A percentile compares a stretch with the other conserved stretches of the same genome.
These are phyloP conservation scores for Phoenix dactylifera DNA, from an alignment of 176 grass and related monocot species.

Conservation along the genomic window DNA sequence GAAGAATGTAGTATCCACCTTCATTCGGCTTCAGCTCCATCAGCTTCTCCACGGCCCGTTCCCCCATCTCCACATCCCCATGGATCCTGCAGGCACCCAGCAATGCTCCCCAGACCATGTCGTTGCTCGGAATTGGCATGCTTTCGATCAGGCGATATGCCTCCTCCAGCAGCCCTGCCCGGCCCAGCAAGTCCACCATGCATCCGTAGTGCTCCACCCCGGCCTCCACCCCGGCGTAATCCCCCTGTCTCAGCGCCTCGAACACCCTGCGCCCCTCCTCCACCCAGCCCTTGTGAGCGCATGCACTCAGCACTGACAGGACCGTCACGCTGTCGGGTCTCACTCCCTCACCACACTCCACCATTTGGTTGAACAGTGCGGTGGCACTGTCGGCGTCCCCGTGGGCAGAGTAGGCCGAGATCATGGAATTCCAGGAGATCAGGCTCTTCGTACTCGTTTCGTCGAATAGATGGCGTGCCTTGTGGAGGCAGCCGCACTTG, in stretches of 20 bases:
- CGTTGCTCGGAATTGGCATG: conserved; percentile 37
- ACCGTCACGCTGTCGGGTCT: conserved; percentile 39
- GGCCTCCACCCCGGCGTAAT: conserved; percentile 25
- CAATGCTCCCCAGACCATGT: conserved; percentile 37
- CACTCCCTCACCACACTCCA: conserved; percentile 8
- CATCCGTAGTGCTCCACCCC: conserved; percentile 48
- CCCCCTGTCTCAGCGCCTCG: conserved; percentile 20
- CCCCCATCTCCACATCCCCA: conserved; percentile 38
- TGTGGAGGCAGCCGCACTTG: conserved; percentile 35
- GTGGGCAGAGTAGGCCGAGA: conserved; percentile 42
- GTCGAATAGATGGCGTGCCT: conserved; percentile 36
- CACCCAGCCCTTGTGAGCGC: conserved; percentile 32
- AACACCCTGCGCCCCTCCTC: conserved; percentile 35
- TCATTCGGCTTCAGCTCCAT: conserved; percentile 31
- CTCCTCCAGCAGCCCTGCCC: conserved; percentile 40
- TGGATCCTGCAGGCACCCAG: conserved; percentile 48
- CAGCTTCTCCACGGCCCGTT: conserved; percentile 33
- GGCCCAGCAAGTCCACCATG: conserved; percentile 51
- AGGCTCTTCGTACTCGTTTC: conserved; percentile 22
- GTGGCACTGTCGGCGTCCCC: conserved; percentile 25
- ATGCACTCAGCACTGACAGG: conserved; percentile 32
- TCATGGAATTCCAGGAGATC: conserved; percentile 43
- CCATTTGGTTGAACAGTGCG: conserved; percentile 37
- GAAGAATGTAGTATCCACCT: conserved; percentile 50
- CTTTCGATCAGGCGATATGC: conserved; percentile 35